Conservation (phyloP, 2,329 filamentous ascomycete genomes). For the Colletotrichum scovillei region DNA sequence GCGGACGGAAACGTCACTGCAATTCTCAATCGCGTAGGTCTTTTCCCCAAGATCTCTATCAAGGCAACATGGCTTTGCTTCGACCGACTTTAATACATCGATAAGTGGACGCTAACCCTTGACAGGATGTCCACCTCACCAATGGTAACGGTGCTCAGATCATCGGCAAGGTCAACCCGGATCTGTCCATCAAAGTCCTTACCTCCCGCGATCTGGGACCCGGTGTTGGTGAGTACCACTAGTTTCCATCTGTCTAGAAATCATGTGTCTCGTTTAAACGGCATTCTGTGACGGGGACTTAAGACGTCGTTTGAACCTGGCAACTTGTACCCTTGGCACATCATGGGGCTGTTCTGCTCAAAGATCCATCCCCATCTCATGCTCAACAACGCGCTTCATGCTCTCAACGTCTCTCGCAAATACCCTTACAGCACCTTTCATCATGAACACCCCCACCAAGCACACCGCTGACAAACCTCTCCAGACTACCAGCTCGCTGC, state of each 20-base stretch:
- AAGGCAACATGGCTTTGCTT: background rate
- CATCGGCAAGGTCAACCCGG: slow-evolving; percentile 82
- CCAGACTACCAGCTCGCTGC: slow-evolving; percentile 81
- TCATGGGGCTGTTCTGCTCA: background rate
- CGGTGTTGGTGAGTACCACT: slow-evolving; percentile 69
- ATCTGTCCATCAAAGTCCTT: slow-evolving; percentile 78
- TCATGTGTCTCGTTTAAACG: background rate
- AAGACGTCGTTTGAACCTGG: too few species aligned
- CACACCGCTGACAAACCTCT: background rate
- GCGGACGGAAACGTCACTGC: slow-evolving; percentile 82
- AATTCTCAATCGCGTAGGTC: slow-evolving; percentile 76
- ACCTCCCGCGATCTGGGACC: slow-evolving; percentile 76
- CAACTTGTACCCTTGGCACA: background rate
- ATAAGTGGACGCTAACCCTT: background rate
- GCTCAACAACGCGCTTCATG: too few species aligned
- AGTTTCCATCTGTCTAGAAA: background rate
- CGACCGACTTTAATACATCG: background rate
- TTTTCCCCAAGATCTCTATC: too few species aligned
- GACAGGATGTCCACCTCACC: slow-evolving; percentile 76
- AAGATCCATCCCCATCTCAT: background rate
- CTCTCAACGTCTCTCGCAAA: background rate
- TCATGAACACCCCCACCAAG: background rate
- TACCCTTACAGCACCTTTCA: background rate
- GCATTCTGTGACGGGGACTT: background rate
- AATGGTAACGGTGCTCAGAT: slow-evolving; percentile 79